Percentiles rank a stretch among this genome's conserved stretches.
These are phyloP conservation scores for Lentinula boryana DNA, from an alignment of 768 basidiomycete species.

Conservation along the genomic window DNA sequence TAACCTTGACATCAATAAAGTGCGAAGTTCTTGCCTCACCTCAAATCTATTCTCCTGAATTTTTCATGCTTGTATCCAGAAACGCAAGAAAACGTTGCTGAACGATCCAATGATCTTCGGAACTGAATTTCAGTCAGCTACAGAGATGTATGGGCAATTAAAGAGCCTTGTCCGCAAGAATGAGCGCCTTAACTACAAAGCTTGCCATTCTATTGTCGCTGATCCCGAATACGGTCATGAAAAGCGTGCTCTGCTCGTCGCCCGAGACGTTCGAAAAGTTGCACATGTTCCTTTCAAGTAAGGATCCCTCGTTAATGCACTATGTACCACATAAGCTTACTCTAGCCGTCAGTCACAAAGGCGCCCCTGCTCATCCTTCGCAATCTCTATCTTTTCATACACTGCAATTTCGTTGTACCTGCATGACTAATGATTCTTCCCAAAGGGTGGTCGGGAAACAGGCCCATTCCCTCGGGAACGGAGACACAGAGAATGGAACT, in stretches of 20 bases:
- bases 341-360: neutral
- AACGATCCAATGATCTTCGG: neutral
- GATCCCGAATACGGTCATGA: neutral
- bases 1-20: neutral
- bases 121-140: neutral
- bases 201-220: conserved; percentile 2
- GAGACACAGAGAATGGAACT: neutral
- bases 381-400: neutral
- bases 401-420: neutral
- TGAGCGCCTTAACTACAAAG: neutral
- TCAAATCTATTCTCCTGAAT: neutral
- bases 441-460: neutral
- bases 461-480: neutral
- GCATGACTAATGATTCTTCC: neutral
- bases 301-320: neutral
- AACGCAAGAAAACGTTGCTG: neutral
- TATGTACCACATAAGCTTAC: neutral
- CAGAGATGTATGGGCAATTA: neutral
- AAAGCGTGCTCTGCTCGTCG: neutral
- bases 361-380: neutral
- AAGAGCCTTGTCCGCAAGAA: neutral
- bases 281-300: neutral
- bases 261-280: neutral
- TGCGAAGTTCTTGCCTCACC: neutral
- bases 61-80: neutral